Evolutionary conservation across 1,284 basidiomycete genomes (phyloP).

Genomic region (Amylostereum areolatum): DNA sequence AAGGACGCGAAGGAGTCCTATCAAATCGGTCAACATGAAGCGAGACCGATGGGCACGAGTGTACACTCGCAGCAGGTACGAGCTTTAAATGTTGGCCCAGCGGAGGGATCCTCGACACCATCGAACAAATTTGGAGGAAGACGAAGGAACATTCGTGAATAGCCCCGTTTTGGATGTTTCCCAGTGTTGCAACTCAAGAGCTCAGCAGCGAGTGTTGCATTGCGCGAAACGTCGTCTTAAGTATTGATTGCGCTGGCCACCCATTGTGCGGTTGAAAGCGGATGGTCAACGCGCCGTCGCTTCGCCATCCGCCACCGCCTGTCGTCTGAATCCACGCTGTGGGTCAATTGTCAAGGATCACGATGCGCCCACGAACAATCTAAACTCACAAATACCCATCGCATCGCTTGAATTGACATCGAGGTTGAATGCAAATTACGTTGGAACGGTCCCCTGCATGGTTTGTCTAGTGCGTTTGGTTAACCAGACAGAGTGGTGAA

Average conservation of each 20-base stretch:
- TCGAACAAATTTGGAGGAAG: no score
- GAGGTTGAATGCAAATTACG: slow-evolving; percentile 15
- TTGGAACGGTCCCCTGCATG: slow-evolving; percentile 9
- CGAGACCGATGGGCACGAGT: no score
- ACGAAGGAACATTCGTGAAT: no score
- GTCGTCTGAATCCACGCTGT: slow-evolving; percentile 13
- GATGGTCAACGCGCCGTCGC: slow-evolving; percentile 22
- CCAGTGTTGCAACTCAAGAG: slow-evolving; percentile 15
- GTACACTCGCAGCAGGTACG: no score
- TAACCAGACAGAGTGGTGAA: slow-evolving; percentile 12
- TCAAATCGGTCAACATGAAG: no score
- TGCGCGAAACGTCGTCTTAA: slow-evolving; percentile 13
- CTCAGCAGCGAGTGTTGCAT: slow-evolving; percentile 8
- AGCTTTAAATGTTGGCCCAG: no score
- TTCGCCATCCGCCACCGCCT: slow-evolving; percentile 11
- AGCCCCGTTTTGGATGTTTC: slow-evolving; percentile 10
- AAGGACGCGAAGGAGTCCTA: no score
- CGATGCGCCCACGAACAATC: neutral
- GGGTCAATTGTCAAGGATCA: neutral
- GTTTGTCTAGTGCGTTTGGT: slow-evolving; percentile 5
- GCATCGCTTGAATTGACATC: slow-evolving; percentile 18
- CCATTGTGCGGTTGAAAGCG: slow-evolving; percentile 14
- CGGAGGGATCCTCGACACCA: no score
- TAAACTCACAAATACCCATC: slow-evolving; percentile 14
- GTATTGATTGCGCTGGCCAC: slow-evolving; percentile 14